Evolutionary conservation across 441 rosid genomes (phyloP), one percentile per base, ranked within the genome.

Genomic region (Croton setiger): DNA sequence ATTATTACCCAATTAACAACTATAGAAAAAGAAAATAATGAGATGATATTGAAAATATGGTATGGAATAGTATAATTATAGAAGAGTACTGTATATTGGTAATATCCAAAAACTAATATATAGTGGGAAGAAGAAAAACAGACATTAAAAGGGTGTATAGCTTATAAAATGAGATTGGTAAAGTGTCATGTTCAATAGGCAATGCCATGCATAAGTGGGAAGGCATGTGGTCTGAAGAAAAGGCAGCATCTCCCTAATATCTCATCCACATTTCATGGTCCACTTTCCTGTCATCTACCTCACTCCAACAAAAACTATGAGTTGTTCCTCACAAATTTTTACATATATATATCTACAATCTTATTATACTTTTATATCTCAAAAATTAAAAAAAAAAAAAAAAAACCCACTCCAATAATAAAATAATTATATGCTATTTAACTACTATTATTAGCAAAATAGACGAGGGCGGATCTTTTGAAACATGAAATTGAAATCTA

Each of bases 181-280:
- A 75, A 53, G 21, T 63, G 79, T 81, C 82, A 10, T 56, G 21
- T 70, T 82, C 81, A 76, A 47, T 41, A 20, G 35, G 20, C 27
- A 68, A 27, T 18, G 35, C 33, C 27, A 68, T 36, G 63, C 64
- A 69, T 52, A 67, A 74, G 76, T 69, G 78, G 81, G 64, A 72
- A 67, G 53, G 55, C 74, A 74, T 76, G 83, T 82, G 81, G 80
- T 77, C 76, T 77, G 73, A 58, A 43, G 72, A 71, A 70, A 76
- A 73, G 83, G 83, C 71, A 75, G 68, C 81, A 78, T 18, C 56
- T n/a, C 20, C 20, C 69, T 39, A 66, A 33, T 67, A 20, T 43
- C 63, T 52, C 58, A 37, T 33, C 72, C 68, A 62, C 70, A 52
- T 60, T 57, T 64, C 72, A 67, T 21, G 64, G 79, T 74, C 72